Base-by-base conservation (phyloP, 2,329 filamentous ascomycete species). In the Fusarium compactum region DNA sequence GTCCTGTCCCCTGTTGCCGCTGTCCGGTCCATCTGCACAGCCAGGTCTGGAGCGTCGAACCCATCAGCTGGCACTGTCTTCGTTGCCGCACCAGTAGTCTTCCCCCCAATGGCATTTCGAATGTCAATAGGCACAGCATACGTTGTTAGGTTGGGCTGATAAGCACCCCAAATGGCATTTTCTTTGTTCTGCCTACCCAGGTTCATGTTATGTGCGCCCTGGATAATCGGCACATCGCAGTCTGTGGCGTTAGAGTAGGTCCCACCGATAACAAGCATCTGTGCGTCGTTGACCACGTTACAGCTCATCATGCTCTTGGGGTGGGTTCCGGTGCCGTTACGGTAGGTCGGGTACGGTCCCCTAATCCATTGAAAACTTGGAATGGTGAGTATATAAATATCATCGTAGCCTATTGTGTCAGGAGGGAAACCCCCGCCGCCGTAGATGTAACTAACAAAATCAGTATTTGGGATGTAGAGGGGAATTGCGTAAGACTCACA, bases 231-330 rank as follows among this genome's bases (percentile, higher is more conserved):
- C 6, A 59, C 34, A 6, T 62, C 54, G 29, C 54, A 62, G 4
- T 62, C 18, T 0, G 58, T 38, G 1, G 44, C 44, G 24, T 59
- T 62, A 1, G 43, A 46, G n/a, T 51, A 62, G 7, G 43, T 38
- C 4, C 54, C 54, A 2, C 58, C 54, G 3, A 59, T 59, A 3
- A 62, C 34, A 4, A 59, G 54, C 44, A 62, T 62, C n/a, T 62
- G 34, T 0, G 54, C 24, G 10, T 62, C n/a, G 15, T 62, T 45
- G 8, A 62, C 7, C 4, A 62, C 44, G n/a, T 62, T 59, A 16
- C 54, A 62, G 15, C 58, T 62, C 44, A 62, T 62, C 54, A 62
- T 59, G 2, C 54, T 62, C n/a, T 62, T 62, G 3, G 44, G 44
- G 3, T 10, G 50, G 1, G 34, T 3, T 38, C 58, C 54, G 1